These are phyloP conservation scores for Aureobasidium melanogenum DNA, from an alignment of 2,329 filamentous ascomycete genomes.

Conservation along the genomic window DNA sequence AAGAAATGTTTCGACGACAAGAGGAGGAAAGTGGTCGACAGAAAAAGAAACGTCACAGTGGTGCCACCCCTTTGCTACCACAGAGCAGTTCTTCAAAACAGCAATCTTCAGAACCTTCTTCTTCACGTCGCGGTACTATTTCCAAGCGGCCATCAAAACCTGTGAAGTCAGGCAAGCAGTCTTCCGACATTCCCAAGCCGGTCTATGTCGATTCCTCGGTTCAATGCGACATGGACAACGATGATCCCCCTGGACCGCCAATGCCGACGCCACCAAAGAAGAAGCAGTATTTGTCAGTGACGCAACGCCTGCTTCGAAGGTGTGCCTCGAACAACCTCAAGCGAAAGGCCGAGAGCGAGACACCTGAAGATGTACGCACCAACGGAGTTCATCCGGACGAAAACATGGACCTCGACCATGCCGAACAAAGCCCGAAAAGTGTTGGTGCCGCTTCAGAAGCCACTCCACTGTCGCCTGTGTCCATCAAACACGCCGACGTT, in stretches of 20 bases:
- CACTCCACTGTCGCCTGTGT: neutral
- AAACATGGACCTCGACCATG: constrained; percentile 17
- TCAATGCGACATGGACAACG: constrained; percentile 28
- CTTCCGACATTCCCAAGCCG: constrained; percentile 19
- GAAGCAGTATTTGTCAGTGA: constrained; percentile 22
- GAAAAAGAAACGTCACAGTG: constrained; percentile 48
- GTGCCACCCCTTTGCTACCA: constrained; percentile 40
- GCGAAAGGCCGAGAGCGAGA: constrained; percentile 7
- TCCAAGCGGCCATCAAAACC: constrained; percentile 3
- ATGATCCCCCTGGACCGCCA: constrained; percentile 18
- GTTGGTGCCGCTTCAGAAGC: neutral
- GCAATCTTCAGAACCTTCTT: constrained; percentile 9
- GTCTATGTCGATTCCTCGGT: constrained; percentile 21
- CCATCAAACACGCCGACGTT: constrained; percentile 4
- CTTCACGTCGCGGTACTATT: neutral
- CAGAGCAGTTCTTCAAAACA: constrained; percentile 22
- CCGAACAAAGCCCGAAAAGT: neutral
- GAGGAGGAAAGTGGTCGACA: constrained; percentile 44
- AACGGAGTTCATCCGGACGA: constrained; percentile 3
- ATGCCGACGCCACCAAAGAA: constrained; percentile 16
- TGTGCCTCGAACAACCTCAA: constrained; percentile 25
- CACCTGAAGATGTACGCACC: neutral
- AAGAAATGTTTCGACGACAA: constrained; percentile 53
- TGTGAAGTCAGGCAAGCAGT: neutral
- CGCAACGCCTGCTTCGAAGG: constrained; percentile 24